Evolutionary conservation across 2,329 filamentous ascomycete species (phyloP).

Genomic region (Cryphonectria carpinicola): DNA sequence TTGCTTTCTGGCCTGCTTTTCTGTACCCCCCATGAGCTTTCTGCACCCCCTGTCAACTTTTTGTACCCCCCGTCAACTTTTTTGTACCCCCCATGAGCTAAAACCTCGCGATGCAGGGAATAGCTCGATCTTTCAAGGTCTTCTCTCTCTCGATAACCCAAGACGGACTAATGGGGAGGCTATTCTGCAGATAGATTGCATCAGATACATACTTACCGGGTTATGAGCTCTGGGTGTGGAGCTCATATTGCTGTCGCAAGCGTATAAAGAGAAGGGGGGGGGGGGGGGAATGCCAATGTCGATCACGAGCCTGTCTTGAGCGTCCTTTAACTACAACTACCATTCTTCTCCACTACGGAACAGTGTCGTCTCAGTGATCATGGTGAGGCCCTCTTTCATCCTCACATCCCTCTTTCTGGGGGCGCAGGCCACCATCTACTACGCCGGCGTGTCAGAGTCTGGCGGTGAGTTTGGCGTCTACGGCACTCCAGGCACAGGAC

Average conservation of each 20-base stretch:
- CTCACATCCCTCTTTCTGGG: slow-evolving; percentile 31
- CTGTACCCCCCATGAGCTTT: too few species aligned
- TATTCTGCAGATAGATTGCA: not conserved
- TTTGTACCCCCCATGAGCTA: too few species aligned
- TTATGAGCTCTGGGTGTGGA: not conserved
- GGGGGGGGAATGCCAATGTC: not conserved
- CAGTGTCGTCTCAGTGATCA: slow-evolving; percentile 2
- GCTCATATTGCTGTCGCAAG: not conserved
- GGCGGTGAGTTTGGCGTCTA: slow-evolving; percentile 52
- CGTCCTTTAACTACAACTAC: not conserved
- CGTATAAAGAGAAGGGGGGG: not conserved
- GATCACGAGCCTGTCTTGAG: not conserved
- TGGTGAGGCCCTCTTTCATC: slow-evolving; percentile 34
- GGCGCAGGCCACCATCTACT: slow-evolving; percentile 49
- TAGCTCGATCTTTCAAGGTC: not conserved
- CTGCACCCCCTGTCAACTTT: too few species aligned
- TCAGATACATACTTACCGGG: not conserved
- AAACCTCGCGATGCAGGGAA: too few species aligned
- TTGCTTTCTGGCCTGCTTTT: too few species aligned
- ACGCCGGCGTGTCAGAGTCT: slow-evolving; percentile 52
- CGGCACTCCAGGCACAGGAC: slow-evolving; percentile 43
- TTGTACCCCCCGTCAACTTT: too few species aligned
- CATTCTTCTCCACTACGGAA: not conserved
- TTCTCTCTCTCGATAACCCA: not conserved
- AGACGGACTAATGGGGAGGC: not conserved